Conservation (phyloP, 495 filamentous ascomycete genomes). For the Talaromyces liani region DNA sequence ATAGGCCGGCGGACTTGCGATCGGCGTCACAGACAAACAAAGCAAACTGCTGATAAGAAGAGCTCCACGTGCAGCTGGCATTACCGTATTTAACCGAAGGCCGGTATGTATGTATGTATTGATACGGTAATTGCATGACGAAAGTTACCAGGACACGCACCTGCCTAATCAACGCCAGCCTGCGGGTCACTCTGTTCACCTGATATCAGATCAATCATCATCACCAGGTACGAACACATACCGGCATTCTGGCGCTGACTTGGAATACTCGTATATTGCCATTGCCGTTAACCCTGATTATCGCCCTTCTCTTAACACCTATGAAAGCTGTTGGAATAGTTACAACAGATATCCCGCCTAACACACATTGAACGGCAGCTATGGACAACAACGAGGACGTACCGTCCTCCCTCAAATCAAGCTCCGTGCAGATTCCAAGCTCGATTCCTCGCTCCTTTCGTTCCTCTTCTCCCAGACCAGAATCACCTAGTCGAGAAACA, state of each 20-base stretch:
- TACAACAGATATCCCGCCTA: not conserved
- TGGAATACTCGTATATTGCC: not conserved
- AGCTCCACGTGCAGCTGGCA: not conserved
- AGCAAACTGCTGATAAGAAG: not conserved
- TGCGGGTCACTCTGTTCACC: not conserved
- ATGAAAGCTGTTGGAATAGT: not conserved
- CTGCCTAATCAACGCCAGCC: not conserved
- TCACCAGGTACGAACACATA: not conserved
- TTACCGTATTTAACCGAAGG: not conserved
- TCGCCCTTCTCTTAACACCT: not conserved
- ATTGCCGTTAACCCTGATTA: not conserved
- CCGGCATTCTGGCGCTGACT: not conserved
- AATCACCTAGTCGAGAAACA: conserved; percentile 51
- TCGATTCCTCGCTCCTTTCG: conserved; percentile 24
- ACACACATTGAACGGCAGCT: not conserved
- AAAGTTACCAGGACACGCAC: not conserved
- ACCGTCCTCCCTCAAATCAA: conserved; percentile 23
- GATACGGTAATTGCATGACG: not conserved
- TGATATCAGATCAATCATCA: not conserved
- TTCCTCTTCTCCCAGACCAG: conserved; percentile 31
- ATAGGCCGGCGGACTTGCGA: not conserved
- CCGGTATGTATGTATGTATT: not conserved
- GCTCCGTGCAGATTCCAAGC: conserved; percentile 31
- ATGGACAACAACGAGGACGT: conserved; percentile 31
- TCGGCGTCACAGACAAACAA: not conserved